A percentile compares a stretch with the other conserved stretches of the same genome.
phyloP scores from a whole-genome alignment of 306 rosid species.

The Urtica urens region DNA sequence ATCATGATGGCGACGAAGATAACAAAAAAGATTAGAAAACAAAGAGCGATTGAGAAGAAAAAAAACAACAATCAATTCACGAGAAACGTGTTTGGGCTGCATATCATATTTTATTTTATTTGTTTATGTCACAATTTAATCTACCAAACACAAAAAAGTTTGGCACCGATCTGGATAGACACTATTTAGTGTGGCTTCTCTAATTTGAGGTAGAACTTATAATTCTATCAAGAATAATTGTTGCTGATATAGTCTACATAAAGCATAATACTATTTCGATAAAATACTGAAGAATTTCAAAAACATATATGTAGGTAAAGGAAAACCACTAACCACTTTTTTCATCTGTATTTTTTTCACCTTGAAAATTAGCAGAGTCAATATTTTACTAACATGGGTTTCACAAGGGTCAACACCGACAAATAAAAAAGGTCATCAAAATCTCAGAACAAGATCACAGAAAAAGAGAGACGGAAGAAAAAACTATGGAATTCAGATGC shows the following conservation, averaged over 20 bases:
- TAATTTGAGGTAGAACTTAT: neutral
- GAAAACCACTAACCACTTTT: neutral
- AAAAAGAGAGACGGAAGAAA: slow-evolving; percentile 1
- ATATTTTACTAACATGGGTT: neutral
- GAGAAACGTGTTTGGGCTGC: neutral
- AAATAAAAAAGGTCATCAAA: slow-evolving; percentile 17
- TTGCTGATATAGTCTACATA: neutral
- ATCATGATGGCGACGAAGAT: neutral
- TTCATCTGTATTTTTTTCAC: slow-evolving; percentile 11
- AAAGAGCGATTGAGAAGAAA: neutral
- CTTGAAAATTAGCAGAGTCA: slow-evolving; percentile 1
- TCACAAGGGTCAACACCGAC: slow-evolving; percentile 5
- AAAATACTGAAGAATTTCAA: neutral
- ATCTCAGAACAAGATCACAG: slow-evolving; percentile 5
- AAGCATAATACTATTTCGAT: neutral
- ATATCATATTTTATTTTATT: neutral
- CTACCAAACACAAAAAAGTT: neutral
- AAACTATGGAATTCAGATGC: slow-evolving; percentile 1
- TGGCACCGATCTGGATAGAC: slow-evolving; percentile 2
- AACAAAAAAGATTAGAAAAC: neutral
- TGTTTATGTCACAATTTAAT: neutral
- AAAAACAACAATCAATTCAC: neutral
- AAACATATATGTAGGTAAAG: neutral
- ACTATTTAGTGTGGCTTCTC: neutral
- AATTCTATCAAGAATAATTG: neutral